Evolutionary conservation across 805 yeast genomes (phyloP), one percentile per base, ranked within the genome.

Genomic region (Blastobotrys parvus): DNA sequence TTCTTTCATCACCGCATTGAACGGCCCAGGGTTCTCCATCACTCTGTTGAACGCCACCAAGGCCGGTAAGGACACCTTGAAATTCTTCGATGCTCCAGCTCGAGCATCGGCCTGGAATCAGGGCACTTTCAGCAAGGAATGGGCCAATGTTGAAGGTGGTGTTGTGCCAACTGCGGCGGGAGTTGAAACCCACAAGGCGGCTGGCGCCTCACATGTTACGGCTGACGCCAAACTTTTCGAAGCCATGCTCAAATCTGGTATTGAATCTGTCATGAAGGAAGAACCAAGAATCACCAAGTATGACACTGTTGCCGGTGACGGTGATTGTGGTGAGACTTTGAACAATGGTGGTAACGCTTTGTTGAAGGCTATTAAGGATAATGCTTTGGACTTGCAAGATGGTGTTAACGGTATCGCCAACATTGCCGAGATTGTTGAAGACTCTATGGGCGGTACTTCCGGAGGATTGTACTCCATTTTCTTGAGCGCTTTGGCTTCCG

Each of bases 361-460:
- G 35, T 61, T 77, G 35, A 65, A 70, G 8, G 75, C 77, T 17
- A 63, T 86, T 38, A 65, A 69, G 7, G 64, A 71, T 23, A 60
- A 62, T 21, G 30, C 45, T 15, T 27, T 51, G 35, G 36, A 51
- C 5, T 35, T 46, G 15, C 49, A 59, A 2, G 65, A 70, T 5
- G 58, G 74, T 17, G 70, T 74, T n/a, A 70, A 77, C 41, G 75
- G 83, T 0, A 60, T 85, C 36, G 69, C 79, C n/a, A 75, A 75
- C 51, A 72, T 89, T 39, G 84, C 96, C 2, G 94, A 87, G 44
- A 62, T 82, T 17, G 87, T 89, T 29, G 97, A 89, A 59, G 77
- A 78, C 44, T 78, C 77, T n/a, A 90, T 90, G 97, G 97, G 97
- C 42, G 97, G 97, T 40, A 90, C 97, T 0, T 84, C 94, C 1